These are phyloP conservation scores for Trichoderma breve DNA, from an alignment of 2,329 filamentous ascomycete species.

Conservation along the genomic window DNA sequence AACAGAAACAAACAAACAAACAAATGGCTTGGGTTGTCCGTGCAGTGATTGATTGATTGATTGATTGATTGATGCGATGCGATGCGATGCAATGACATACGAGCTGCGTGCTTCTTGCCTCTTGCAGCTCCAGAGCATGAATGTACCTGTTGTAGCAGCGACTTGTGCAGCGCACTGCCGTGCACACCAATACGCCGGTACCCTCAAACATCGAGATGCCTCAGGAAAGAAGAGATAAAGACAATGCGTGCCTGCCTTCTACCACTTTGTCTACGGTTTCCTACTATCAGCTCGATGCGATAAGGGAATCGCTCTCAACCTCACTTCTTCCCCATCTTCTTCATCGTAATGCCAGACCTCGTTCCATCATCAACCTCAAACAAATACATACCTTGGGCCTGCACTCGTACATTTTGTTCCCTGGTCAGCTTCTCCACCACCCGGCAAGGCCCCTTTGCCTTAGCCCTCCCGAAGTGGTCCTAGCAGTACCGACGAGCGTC, in stretches of 20 bases:
- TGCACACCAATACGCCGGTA: not conserved
- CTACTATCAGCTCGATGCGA: not conserved
- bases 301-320: not conserved
- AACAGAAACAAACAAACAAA: not conserved
- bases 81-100: not conserved
- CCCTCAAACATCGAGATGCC: not conserved
- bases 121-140: not conserved
- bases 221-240: not conserved
- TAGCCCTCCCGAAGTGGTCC: conserved; percentile 11
- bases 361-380: not conserved
- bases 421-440: conserved; percentile 9
- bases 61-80: not conserved
- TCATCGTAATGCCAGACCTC: not conserved
- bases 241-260: not conserved
- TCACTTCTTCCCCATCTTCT: not conserved
- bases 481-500: conserved; percentile 5
- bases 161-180: not conserved
- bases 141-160: not conserved
- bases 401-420: not conserved
- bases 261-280: not conserved
- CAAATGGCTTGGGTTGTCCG: not conserved
- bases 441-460: conserved; percentile 3
- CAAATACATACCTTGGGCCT: not conserved
- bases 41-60: not conserved
- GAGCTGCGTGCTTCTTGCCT: not conserved